Evolutionary conservation across 75 land plant genomes (phyloP).

Genomic region (Picea glauca): DNA sequence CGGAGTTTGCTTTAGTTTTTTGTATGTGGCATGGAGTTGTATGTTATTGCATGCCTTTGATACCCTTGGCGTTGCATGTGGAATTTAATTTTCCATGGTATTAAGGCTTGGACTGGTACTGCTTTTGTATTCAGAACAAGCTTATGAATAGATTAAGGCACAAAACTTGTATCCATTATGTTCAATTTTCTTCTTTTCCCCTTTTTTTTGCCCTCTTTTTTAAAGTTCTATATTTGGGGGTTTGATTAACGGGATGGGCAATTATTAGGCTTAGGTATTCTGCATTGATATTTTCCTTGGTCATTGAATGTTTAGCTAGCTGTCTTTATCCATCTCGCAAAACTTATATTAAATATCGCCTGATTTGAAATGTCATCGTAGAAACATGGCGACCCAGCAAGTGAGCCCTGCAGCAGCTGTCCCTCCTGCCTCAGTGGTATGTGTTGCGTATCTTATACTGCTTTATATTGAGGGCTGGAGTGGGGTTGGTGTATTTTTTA

Average conservation of each 20-base stretch:
- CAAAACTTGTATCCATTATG: too few species aligned
- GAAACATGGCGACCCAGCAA: constrained; percentile 7
- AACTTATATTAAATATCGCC: background rate
- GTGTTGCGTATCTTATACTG: background rate
- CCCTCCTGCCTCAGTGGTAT: constrained; percentile 2
- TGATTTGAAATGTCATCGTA: background rate
- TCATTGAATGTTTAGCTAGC: background rate
- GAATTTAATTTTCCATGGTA: background rate
- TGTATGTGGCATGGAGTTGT: background rate
- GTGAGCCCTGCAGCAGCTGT: background rate
- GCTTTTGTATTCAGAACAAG: too few species aligned
- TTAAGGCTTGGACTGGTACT: too few species aligned
- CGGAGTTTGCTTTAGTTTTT: background rate
- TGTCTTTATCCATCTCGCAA: background rate
- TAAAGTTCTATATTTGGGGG: too few species aligned
- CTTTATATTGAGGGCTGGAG: background rate
- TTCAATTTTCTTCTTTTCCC: too few species aligned
- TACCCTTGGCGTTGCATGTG: background rate
- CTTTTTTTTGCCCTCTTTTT: too few species aligned
- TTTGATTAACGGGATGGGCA: too few species aligned
- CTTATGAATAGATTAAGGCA: too few species aligned
- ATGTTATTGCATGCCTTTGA: background rate
- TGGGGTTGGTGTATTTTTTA: background rate
- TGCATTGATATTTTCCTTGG: too few species aligned
- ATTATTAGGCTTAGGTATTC: too few species aligned